These are phyloP conservation scores for Dactylella cylindrospora DNA, from an alignment of 2,329 filamentous ascomycete genomes.

Conservation along the genomic window DNA sequence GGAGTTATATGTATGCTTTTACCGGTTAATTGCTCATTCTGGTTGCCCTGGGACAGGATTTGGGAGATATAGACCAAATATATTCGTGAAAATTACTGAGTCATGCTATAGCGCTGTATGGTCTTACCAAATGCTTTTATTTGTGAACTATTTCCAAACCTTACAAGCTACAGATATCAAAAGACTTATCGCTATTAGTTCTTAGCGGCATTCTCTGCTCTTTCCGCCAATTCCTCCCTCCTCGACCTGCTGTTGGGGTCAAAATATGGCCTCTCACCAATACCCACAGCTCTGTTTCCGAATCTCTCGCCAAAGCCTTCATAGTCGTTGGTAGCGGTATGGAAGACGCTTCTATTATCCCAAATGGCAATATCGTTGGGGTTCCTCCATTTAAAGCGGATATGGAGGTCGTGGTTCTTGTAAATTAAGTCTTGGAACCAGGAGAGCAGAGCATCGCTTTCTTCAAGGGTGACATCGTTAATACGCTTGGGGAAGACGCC, in stretches of 20 bases:
- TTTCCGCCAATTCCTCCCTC: slow-evolving; percentile 53
- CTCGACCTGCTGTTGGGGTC: slow-evolving; percentile 58
- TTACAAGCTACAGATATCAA: not conserved
- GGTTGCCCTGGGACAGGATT: no score
- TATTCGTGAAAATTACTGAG: no score
- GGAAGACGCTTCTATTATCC: slow-evolving; percentile 65
- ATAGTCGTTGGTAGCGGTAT: slow-evolving; percentile 66
- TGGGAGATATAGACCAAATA: no score
- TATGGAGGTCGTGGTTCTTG: slow-evolving; percentile 62
- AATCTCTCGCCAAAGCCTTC: slow-evolving; percentile 58
- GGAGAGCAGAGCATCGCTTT: slow-evolving; percentile 58
- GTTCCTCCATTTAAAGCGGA: slow-evolving; percentile 52
- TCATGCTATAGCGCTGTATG: no score
- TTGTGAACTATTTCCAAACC: no score
- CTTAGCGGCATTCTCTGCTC: slow-evolving; percentile 10
- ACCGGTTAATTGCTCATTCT: no score
- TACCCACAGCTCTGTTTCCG: slow-evolving; percentile 59
- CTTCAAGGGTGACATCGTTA: slow-evolving; percentile 60
- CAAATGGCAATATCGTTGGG: slow-evolving; percentile 61
- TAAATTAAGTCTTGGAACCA: slow-evolving; percentile 58
- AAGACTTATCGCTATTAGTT: slow-evolving; percentile 1
- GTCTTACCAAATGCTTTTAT: slow-evolving; percentile 2
- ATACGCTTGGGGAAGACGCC: slow-evolving; percentile 60
- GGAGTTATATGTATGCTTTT: slow-evolving; percentile 27
- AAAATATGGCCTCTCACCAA: slow-evolving; percentile 61